Percentiles rank a stretch among this genome's conserved stretches.
phyloP scores from a whole-genome alignment of 352 stramenopile genomes.

The Bremia lactucae region DNA sequence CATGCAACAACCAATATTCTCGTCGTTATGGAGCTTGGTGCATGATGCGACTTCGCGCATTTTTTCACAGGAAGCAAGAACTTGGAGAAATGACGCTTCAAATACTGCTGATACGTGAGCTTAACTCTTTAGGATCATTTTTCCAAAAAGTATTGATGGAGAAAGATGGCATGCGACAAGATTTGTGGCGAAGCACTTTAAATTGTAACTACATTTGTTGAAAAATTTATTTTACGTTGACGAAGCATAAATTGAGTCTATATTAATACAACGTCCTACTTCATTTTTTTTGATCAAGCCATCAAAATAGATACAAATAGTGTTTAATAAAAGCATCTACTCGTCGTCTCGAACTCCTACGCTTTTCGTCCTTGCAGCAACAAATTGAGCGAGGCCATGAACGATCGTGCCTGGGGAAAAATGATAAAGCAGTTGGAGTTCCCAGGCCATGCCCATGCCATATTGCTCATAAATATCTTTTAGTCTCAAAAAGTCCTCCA shows the following conservation, averaged over 20 bases:
- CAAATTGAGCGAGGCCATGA: constrained; percentile 56
- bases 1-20: constrained; percentile 27
- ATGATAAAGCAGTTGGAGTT: constrained; percentile 65
- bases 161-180: constrained; percentile 17
- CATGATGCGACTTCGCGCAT: constrained; percentile 18
- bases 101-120: background rate
- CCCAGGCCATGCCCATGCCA: constrained; percentile 50
- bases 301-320: no score
- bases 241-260: no score
- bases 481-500: constrained; percentile 58
- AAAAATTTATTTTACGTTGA: no score
- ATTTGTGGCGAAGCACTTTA: constrained; percentile 19
- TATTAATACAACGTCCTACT: no score
- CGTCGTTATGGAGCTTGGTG: constrained; percentile 45
- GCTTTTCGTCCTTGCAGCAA: constrained; percentile 13
- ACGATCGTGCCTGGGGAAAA: constrained; percentile 63
- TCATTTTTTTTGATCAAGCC: no score
- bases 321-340: no score
- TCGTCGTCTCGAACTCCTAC: background rate
- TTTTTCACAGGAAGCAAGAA: constrained; percentile 1
- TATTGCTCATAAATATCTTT: constrained; percentile 82
- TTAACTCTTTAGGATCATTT: constrained; percentile 6
- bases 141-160: constrained; percentile 8
- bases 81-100: background rate
- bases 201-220: no score